These are phyloP conservation scores for Yarrowia bubula DNA, from an alignment of 805 yeast species.

Conservation along the genomic window DNA sequence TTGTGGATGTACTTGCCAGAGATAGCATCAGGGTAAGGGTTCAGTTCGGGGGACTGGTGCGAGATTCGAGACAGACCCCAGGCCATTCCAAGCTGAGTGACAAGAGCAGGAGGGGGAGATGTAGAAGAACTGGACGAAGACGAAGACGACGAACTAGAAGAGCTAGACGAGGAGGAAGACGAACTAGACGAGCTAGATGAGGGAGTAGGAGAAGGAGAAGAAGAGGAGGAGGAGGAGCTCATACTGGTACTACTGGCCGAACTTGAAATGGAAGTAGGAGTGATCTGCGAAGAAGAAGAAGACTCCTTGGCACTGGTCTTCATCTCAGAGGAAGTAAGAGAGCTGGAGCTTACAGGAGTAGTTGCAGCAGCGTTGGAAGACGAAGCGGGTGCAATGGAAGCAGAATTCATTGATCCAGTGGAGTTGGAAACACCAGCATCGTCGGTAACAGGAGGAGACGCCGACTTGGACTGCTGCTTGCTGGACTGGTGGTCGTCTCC, in stretches of 20 bases:
- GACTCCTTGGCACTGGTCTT: not conserved
- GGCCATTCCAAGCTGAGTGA: not conserved
- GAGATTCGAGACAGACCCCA: conserved; percentile 94
- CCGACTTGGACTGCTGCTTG: not conserved
- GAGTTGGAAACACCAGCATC: not conserved
- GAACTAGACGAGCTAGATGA: not conserved
- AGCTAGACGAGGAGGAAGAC: not conserved
- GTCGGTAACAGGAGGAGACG: not conserved
- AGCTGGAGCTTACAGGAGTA: not conserved
- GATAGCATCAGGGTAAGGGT: not conserved
- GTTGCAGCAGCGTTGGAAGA: not conserved
- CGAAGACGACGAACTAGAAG: not conserved
- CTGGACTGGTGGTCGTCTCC: too few species aligned
- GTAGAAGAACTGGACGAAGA: not conserved
- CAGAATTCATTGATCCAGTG: not conserved
- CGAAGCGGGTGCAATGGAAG: not conserved
- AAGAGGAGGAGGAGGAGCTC: not conserved
- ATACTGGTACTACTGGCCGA: not conserved
- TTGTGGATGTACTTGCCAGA: not conserved
- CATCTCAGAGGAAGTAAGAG: not conserved
- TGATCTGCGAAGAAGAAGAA: not conserved
- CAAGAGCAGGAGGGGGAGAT: not conserved
- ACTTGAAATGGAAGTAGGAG: not conserved
- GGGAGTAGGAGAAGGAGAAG: not conserved
- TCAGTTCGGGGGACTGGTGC: conserved; percentile 18